A percentile compares a stretch with the other conserved stretches of the same genome.
These are phyloP conservation scores for Endocalyx cinctus DNA, from an alignment of 2,329 filamentous ascomycete genomes.

Conservation along the genomic window DNA sequence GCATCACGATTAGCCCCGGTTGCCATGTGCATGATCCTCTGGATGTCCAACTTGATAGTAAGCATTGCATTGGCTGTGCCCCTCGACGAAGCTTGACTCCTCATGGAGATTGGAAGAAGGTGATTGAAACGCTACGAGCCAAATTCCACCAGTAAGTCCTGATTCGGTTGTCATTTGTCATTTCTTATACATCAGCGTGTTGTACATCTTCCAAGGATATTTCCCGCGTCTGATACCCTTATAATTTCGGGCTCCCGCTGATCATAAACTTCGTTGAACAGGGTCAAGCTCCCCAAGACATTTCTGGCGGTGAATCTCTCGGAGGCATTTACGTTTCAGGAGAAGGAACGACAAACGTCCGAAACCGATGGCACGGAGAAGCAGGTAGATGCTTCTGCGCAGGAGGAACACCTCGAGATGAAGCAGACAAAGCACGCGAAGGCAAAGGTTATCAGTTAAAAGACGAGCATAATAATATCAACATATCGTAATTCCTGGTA, in stretches of 20 bases:
- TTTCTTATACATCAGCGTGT: too few relatives aligned
- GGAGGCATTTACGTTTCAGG: conserved; percentile 57
- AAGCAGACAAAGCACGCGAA: too few relatives aligned
- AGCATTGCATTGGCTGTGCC: conserved; percentile 92
- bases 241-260: too few relatives aligned
- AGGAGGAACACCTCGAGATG: conserved; percentile 21
- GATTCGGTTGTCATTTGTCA: too few relatives aligned
- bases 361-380: conserved; percentile 46
- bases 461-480: too few relatives aligned
- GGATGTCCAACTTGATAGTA: conserved; percentile 92
- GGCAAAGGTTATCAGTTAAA: too few relatives aligned
- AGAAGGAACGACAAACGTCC: conserved; percentile 46
- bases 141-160: conserved; percentile 85
- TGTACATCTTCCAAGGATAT: too few relatives aligned
- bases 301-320: conserved; percentile 62
- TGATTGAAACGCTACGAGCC: conserved; percentile 90
- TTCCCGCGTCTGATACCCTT: too few relatives aligned
- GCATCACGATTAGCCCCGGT: conserved; percentile 91
- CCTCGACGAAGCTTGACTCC: conserved; percentile 85
- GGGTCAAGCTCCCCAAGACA: conserved; percentile 62
- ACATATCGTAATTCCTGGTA: too few relatives aligned
- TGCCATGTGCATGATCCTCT: conserved; percentile 96
- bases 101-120: conserved; percentile 91
- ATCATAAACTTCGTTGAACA: too few relatives aligned
- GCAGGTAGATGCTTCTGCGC: conserved; percentile 29